phyloP scores from a whole-genome alignment of 495 filamentous ascomycete genomes.

The Delitschia confertaspora region DNA sequence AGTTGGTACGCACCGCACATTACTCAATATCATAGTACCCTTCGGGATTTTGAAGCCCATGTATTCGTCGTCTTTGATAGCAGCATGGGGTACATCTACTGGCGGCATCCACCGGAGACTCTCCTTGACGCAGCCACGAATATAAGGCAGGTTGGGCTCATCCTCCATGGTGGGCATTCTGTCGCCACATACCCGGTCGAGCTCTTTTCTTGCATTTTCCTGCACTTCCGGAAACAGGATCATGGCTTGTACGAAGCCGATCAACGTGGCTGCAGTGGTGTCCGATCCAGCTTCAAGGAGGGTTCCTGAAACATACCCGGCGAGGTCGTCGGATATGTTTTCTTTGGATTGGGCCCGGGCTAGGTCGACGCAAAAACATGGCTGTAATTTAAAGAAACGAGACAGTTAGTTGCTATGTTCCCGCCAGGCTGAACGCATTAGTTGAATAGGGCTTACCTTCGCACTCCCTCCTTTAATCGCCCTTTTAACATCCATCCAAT shows the following conservation, averaged over 20 bases:
- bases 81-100: slow-evolving; percentile 6
- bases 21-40: slow-evolving; percentile 29
- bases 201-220: slow-evolving; percentile 6
- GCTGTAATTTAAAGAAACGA: neutral
- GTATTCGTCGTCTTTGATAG: slow-evolving; percentile 17
- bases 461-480: neutral
- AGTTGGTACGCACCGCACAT: slow-evolving; percentile 27
- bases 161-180: slow-evolving; percentile 13
- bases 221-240: slow-evolving; percentile 1
- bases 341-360: neutral
- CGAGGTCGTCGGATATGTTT: neutral
- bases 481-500: slow-evolving; percentile 2
- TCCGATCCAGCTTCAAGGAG: slow-evolving; percentile 2
- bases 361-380: slow-evolving; percentile 5
- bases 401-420: neutral
- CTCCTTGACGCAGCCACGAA: slow-evolving; percentile 18
- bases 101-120: slow-evolving; percentile 16
- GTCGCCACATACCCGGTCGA: no score
- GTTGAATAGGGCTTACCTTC: neutral
- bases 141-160: slow-evolving; percentile 8
- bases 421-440: neutral
- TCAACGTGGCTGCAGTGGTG: neutral
- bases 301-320: slow-evolving; percentile 1
- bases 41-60: slow-evolving; percentile 14
- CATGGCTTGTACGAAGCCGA: slow-evolving; percentile 5